Evolutionary conservation across 1,284 basidiomycete species (phyloP).

Genomic region (Tilletia walkeri): DNA sequence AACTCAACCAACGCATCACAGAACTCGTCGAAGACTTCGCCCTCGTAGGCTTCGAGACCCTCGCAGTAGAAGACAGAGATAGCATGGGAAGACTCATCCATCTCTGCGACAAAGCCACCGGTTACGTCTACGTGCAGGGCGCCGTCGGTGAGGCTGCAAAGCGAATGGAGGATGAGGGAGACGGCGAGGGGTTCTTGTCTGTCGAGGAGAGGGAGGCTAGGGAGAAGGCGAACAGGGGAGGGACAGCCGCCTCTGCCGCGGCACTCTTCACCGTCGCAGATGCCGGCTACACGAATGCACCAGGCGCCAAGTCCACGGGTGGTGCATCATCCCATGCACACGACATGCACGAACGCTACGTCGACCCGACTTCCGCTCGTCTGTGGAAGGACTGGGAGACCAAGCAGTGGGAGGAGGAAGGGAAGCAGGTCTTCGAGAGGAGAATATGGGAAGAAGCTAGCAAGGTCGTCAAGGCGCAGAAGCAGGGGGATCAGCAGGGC

Average conservation of each 20-base stretch:
- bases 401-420: conserved; percentile 28
- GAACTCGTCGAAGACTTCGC: conserved; percentile 89
- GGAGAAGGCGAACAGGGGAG: conserved; percentile 27
- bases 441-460: conserved; percentile 4
- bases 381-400: conserved; percentile 30
- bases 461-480: conserved; percentile 9
- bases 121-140: conserved; percentile 42
- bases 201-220: conserved; percentile 19
- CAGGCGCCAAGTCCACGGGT: background rate
- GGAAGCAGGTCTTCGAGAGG: conserved; percentile 7
- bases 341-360: conserved; percentile 48
- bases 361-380: conserved; percentile 31
- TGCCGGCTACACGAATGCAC: conserved; percentile 28
- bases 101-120: conserved; percentile 50
- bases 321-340: conserved; percentile 21
- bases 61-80: conserved; percentile 63
- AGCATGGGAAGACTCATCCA: conserved; percentile 50
- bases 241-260: conserved; percentile 34
- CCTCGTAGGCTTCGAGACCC: conserved; percentile 93
- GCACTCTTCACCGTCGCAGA: conserved; percentile 44
- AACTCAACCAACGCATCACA: conserved; percentile 85
- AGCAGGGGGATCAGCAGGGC: background rate
- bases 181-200: conserved; percentile 22
- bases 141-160: conserved; percentile 18
- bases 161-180: conserved; percentile 19